These are phyloP conservation scores for Curvularia hawaiiensis DNA, from an alignment of 2,329 filamentous ascomycete species.

Conservation along the genomic window DNA sequence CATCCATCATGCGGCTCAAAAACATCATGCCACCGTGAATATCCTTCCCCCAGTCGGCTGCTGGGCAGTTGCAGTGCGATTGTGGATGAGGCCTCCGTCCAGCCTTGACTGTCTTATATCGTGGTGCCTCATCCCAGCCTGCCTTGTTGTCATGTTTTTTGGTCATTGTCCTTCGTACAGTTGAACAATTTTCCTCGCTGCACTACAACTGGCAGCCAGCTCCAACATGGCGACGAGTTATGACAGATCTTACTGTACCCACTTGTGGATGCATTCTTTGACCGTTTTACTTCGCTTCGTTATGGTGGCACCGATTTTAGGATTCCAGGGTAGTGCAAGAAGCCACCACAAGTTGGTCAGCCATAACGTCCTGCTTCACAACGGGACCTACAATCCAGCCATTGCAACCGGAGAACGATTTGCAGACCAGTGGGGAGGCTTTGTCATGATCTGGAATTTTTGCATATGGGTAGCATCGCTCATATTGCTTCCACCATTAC, in stretches of 20 bases:
- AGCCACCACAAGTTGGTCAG: constrained; percentile 15
- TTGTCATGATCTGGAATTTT: constrained; percentile 13
- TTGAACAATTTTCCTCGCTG: too few species aligned
- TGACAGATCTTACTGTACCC: too few species aligned
- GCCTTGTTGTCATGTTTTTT: neutral
- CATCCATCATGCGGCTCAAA: neutral
- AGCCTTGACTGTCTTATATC: neutral
- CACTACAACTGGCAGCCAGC: neutral
- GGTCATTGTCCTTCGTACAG: neutral
- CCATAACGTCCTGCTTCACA: constrained; percentile 15
- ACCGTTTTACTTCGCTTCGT: constrained; percentile 9
- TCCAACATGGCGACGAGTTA: neutral
- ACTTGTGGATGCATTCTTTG: too few species aligned
- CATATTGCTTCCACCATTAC: constrained; percentile 12
- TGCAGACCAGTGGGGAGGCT: constrained; percentile 12
- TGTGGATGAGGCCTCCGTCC: neutral
- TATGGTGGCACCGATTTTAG: constrained; percentile 3
- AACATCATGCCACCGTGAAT: neutral
- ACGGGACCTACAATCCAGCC: constrained; percentile 16
- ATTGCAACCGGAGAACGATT: constrained; percentile 17
- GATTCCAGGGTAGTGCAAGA: constrained; percentile 1
- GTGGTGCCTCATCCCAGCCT: neutral
- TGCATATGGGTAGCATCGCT: constrained; percentile 6
- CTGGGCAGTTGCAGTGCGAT: neutral
- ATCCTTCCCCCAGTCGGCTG: neutral